Evolutionary conservation across 169 alveolate genomes (phyloP).

Genomic region (Eimeria falciformis): DNA sequence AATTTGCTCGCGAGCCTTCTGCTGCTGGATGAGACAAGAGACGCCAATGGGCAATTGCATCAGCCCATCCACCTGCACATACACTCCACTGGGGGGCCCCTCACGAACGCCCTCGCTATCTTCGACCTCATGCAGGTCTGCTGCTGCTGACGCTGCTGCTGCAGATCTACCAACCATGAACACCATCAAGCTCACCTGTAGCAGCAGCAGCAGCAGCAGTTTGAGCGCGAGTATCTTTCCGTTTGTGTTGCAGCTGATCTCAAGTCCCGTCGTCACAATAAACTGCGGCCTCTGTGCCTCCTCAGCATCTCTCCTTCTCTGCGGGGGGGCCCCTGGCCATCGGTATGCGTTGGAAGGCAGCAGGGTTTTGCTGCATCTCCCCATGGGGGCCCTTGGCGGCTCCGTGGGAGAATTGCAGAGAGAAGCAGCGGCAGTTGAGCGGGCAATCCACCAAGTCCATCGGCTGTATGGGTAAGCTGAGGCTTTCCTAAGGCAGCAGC

Average conservation of each 20-base stretch:
- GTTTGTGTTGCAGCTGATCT: conserved; percentile 35
- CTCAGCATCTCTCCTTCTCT: conserved; percentile 49
- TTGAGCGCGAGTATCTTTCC: neutral
- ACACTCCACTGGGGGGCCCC: conserved; percentile 57
- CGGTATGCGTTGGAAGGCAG: conserved; percentile 57
- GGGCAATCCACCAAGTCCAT: neutral
- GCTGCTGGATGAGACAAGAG: conserved; percentile 50
- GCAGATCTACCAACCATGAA: neutral
- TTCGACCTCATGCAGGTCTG: conserved; percentile 56
- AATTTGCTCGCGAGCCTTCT: neutral
- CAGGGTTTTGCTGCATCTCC: conserved; percentile 50
- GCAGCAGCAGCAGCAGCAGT: conserved; percentile 35
- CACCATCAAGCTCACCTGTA: neutral
- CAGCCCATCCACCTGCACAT: conserved; percentile 30
- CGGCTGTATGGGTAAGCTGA: conserved; percentile 17
- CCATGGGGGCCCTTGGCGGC: conserved; percentile 65
- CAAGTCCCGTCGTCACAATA: conserved; percentile 38
- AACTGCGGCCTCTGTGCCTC: conserved; percentile 57
- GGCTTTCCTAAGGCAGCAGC: neutral
- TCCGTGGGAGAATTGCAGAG: neutral
- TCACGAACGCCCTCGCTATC: conserved; percentile 42
- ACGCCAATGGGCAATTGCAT: neutral
- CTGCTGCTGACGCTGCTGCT: conserved; percentile 16
- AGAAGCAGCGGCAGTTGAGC: conserved; percentile 12
- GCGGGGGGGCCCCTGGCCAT: conserved; percentile 44